Conservation (phyloP, 371 early-diverging fungal species). For the Apophysomyces elegans region DNA sequence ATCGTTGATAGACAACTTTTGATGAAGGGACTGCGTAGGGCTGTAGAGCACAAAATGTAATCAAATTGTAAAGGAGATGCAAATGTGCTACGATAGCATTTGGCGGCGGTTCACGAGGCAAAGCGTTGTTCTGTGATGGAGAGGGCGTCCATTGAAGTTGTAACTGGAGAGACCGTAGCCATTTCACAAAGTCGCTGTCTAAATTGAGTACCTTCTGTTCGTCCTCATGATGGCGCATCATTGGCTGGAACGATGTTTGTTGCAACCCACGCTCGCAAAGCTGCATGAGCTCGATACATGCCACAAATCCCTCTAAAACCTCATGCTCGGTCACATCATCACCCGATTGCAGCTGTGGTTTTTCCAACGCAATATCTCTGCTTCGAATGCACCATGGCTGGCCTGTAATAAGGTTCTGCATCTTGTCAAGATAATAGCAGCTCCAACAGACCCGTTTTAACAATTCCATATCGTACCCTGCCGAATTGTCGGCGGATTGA, state of each 20-base stretch:
- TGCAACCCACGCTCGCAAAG: constrained; percentile 30
- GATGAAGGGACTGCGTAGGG: constrained; percentile 19
- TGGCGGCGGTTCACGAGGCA: constrained; percentile 35
- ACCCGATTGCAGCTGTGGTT: constrained; percentile 31
- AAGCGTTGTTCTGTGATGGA: constrained; percentile 17
- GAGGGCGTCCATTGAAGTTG: constrained; percentile 41
- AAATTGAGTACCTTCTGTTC: constrained; percentile 32
- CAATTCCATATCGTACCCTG: constrained; percentile 24
- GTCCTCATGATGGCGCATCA: constrained; percentile 25
- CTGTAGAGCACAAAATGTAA: constrained; percentile 27
- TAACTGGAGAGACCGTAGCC: constrained; percentile 33
- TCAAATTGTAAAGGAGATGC: constrained; percentile 34
- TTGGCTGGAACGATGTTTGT: constrained; percentile 16
- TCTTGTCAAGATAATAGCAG: constrained; percentile 29
- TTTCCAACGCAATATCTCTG: constrained; percentile 30
- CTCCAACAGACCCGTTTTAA: constrained; percentile 27
- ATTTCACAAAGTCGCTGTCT: constrained; percentile 26
- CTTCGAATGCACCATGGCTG: constrained; percentile 17
- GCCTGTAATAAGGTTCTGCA: constrained; percentile 17
- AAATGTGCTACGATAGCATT: constrained; percentile 37
- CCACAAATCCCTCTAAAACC: constrained; percentile 30
- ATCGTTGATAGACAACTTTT: constrained; percentile 25
- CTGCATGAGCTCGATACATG: constrained; percentile 34
- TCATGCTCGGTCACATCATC: constrained; percentile 37
- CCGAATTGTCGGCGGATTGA: constrained; percentile 13